A percentile compares a stretch with the other conserved stretches of the same genome.
phyloP scores from a whole-genome alignment of 805 yeast species.

The Myxozyma neotropica region DNA sequence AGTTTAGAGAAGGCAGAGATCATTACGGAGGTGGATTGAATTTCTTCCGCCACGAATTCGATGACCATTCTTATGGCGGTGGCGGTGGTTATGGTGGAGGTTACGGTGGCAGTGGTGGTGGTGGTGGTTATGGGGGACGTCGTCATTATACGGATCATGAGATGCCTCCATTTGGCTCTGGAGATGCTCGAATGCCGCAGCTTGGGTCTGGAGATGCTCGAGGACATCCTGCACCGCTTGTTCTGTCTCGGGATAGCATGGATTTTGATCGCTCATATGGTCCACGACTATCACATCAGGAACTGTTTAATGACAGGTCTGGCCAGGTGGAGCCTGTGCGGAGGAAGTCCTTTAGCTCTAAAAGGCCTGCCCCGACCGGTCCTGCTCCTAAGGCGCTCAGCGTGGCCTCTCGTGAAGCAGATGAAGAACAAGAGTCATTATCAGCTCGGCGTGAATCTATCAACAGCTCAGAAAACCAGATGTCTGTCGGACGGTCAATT shows the following conservation, averaged over 20 bases:
- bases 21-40: background rate
- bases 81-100: too few species aligned
- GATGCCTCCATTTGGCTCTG: constrained; percentile 6
- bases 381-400: background rate
- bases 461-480: background rate
- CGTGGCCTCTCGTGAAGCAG: background rate
- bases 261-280: constrained; percentile 33
- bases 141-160: constrained; percentile 13
- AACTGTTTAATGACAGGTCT: constrained; percentile 30
- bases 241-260: constrained; percentile 26
- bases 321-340: constrained; percentile 32
- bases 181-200: constrained; percentile 16
- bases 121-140: constrained; percentile 1
- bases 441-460: constrained; percentile 2
- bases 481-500: background rate
- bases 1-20: constrained; percentile 3
- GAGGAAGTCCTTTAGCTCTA: constrained; percentile 16
- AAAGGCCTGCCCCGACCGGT: constrained; percentile 6
- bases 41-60: constrained; percentile 5
- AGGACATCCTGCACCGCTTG: constrained; percentile 19
- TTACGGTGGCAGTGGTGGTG: background rate
- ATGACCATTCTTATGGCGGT: background rate
- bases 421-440: background rate
- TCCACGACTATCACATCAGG: constrained; percentile 10
- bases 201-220: constrained; percentile 25